Conservation (phyloP, 1,284 basidiomycete genomes). For the Rhodotorula sp. region DNA sequence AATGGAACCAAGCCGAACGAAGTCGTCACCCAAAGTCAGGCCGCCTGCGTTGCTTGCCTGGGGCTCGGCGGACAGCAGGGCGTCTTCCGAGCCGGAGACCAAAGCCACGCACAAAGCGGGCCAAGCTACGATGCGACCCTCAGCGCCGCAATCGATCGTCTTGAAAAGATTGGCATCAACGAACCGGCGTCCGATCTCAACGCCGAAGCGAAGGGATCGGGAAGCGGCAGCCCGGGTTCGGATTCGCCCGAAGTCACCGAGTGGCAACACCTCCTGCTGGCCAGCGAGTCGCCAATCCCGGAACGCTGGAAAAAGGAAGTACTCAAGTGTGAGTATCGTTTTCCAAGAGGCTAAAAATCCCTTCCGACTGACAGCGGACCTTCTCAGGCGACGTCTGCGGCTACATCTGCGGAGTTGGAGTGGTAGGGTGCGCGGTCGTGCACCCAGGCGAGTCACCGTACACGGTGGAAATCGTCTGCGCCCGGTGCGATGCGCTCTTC, state of each 20-base stretch:
- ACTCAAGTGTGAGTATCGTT: conserved; percentile 7
- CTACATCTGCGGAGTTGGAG: conserved; percentile 12
- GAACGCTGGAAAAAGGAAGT: not conserved
- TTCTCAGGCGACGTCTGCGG: conserved; percentile 24
- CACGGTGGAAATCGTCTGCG: conserved; percentile 31
- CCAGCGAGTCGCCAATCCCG: not conserved
- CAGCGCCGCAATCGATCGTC: conserved; percentile 10
- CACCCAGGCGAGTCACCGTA: not conserved
- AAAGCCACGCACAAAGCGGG: not conserved
- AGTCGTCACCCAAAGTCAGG: not conserved
- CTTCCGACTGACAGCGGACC: no score
- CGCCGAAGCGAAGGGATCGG: not conserved
- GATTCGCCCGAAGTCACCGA: no score
- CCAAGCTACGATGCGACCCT: conserved; percentile 12
- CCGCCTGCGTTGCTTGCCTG: not conserved
- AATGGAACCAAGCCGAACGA: not conserved
- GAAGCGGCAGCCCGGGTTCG: no score
- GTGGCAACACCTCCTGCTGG: conserved; percentile 1
- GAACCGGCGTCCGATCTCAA: no score
- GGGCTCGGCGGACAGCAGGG: not conserved
- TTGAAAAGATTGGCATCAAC: conserved; percentile 1
- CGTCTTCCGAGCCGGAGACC: not conserved
- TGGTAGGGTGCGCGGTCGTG: not conserved
- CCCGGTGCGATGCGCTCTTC: conserved; percentile 19
- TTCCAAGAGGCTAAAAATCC: not conserved